These are phyloP conservation scores for Limnomonas spitsbergensis DNA, from an alignment of 139 green algal species.

Conservation along the genomic window DNA sequence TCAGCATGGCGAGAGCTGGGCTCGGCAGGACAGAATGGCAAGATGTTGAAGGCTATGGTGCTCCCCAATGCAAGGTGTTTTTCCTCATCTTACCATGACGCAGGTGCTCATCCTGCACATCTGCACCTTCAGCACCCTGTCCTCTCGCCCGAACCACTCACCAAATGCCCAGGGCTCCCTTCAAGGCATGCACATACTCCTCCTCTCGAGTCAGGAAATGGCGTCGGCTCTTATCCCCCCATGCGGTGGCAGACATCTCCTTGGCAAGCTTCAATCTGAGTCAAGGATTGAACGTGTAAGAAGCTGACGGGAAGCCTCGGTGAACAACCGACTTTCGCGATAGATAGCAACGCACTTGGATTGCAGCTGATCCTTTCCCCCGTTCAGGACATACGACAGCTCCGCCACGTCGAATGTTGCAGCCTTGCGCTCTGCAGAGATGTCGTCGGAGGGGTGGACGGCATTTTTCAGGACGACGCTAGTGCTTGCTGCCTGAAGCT, in stretches of 20 bases:
- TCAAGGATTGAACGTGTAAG: too few relatives aligned
- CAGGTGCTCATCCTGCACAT: too few relatives aligned
- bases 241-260: conserved; percentile 54
- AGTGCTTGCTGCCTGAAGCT: conserved; percentile 26
- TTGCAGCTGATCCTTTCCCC: conserved; percentile 65
- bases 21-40: too few relatives aligned
- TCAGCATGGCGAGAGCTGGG: too few relatives aligned
- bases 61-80: too few relatives aligned
- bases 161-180: conserved; percentile 78
- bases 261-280: conserved; percentile 58
- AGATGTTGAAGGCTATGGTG: too few relatives aligned
- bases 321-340: background rate
- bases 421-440: conserved; percentile 52
- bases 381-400: conserved; percentile 65
- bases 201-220: conserved; percentile 78
- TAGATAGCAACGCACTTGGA: conserved; percentile 43
- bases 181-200: conserved; percentile 74
- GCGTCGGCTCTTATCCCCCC: conserved; percentile 73
- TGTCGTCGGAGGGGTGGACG: conserved; percentile 41
- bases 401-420: conserved; percentile 66
- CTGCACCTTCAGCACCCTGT: too few relatives aligned
- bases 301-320: too few relatives aligned
- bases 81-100: too few relatives aligned
- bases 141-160: too few relatives aligned
- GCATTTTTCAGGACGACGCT: conserved; percentile 22